A percentile compares a stretch with the other conserved stretches of the same genome.
Evolutionary conservation across 441 rosid genomes (phyloP).

Genomic region (Gossypium laxum): DNA sequence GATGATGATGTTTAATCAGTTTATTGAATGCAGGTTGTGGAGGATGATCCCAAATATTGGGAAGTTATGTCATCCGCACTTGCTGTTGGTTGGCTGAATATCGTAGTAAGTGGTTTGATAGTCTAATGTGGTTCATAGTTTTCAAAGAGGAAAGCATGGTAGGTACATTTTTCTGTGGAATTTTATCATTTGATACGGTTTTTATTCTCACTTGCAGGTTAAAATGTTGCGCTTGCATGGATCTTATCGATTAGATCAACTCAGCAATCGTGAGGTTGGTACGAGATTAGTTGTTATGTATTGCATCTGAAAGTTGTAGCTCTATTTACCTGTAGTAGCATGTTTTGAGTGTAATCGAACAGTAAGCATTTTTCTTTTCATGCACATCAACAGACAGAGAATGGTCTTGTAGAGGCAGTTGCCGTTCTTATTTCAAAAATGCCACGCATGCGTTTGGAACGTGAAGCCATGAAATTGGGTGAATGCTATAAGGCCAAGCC

Average conservation of each 20-base stretch:
- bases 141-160: not conserved
- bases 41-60: conserved; percentile 79
- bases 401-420: conserved; percentile 85
- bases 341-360: not conserved
- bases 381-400: conserved; percentile 56
- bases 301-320: not conserved
- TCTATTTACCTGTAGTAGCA: not conserved
- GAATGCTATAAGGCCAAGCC: conserved; percentile 78
- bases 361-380: conserved; percentile 1
- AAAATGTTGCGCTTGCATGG: conserved; percentile 74
- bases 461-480: conserved; percentile 59
- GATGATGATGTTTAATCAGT: conserved; percentile 7
- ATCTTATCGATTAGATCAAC: conserved; percentile 83
- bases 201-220: conserved; percentile 41
- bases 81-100: conserved; percentile 89
- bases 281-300: conserved; percentile 14
- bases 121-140: not conserved
- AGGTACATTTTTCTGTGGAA: conserved; percentile 4
- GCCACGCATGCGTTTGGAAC: conserved; percentile 74
- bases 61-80: conserved; percentile 65
- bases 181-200: not conserved
- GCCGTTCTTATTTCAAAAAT: conserved; percentile 81
- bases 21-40: conserved; percentile 46
- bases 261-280: conserved; percentile 75
- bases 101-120: conserved; percentile 43